Percentiles rank a stretch among this genome's conserved stretches.
phyloP scores from a whole-genome alignment of 2,329 filamentous ascomycete genomes.

The Diaporthe vexans region DNA sequence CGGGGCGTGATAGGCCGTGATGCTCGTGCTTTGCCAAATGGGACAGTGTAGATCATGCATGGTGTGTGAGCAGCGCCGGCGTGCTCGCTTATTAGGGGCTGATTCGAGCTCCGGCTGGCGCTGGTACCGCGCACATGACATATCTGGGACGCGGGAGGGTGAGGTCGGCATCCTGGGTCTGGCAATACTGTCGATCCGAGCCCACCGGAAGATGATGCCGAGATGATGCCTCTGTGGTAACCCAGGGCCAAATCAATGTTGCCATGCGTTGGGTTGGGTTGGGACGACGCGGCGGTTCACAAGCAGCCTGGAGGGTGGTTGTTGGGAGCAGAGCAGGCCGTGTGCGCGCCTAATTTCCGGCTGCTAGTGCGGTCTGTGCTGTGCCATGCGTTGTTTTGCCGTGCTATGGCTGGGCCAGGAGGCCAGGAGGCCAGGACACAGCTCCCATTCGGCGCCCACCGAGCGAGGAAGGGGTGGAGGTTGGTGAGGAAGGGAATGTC shows the following conservation, averaged over 20 bases:
- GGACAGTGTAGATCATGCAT: background rate
- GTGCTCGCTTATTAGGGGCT: background rate
- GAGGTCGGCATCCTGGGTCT: background rate
- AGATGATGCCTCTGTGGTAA: slow-evolving; percentile 4
- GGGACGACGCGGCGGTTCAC: background rate
- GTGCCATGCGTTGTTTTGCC: background rate
- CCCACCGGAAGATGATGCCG: slow-evolving; percentile 5
- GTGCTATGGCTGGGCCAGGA: background rate
- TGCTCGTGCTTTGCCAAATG: background rate
- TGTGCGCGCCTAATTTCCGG: slow-evolving; percentile 33
- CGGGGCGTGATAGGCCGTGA: background rate
- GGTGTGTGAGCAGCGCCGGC: background rate
- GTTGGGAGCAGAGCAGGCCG: background rate
- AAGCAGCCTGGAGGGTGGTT: background rate
- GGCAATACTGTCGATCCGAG: background rate
- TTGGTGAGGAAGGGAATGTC: background rate
- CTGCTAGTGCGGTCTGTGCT: slow-evolving; percentile 18
- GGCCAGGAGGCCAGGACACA: too few species aligned
- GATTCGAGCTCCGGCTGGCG: background rate
- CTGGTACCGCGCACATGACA: background rate
- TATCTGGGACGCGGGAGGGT: slow-evolving; percentile 7
- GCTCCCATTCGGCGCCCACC: slow-evolving; percentile 21
- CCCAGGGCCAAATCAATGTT: background rate
- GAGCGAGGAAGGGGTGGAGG: background rate
- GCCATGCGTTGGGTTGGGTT: background rate